These are phyloP conservation scores for Microsporum audouinii DNA, from an alignment of 2,329 filamentous ascomycete genomes.

Conservation along the genomic window DNA sequence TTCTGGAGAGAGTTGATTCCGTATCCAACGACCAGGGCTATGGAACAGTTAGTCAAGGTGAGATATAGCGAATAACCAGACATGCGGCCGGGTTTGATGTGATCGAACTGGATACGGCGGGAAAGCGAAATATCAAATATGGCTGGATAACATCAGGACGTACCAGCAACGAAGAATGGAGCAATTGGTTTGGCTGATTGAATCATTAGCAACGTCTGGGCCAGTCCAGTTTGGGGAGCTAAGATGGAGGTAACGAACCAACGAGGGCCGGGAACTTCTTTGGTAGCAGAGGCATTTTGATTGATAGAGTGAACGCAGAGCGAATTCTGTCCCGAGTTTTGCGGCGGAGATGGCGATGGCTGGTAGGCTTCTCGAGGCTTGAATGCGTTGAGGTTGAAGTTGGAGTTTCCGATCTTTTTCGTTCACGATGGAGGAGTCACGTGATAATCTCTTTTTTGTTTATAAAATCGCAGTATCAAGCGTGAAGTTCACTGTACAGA, in stretches of 20 bases:
- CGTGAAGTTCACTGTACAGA: not conserved
- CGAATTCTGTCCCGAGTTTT: not conserved
- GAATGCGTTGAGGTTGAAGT: not conserved
- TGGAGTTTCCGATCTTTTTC: slow-evolving; percentile 11
- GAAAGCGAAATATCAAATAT: not conserved
- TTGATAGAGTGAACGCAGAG: not conserved
- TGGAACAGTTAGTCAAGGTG: not conserved
- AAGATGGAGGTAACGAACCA: slow-evolving; percentile 46
- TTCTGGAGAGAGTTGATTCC: slow-evolving; percentile 78
- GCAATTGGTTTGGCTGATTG: slow-evolving; percentile 69
- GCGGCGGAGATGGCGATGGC: slow-evolving; percentile 19
- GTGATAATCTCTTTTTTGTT: slow-evolving; percentile 1
- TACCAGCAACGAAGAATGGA: slow-evolving; percentile 94
- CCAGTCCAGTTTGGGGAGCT: slow-evolving; percentile 13
- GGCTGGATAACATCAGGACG: slow-evolving; percentile 29
- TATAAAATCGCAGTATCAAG: not conserved
- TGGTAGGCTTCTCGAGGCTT: not conserved
- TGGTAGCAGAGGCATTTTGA: slow-evolving; percentile 65
- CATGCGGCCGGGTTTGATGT: not conserved
- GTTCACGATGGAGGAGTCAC: slow-evolving; percentile 3
- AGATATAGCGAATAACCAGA: not conserved
- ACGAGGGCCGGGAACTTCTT: slow-evolving; percentile 75
- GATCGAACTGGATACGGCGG: not conserved
- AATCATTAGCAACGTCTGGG: slow-evolving; percentile 24
- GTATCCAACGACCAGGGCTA: slow-evolving; percentile 71